Base-by-base conservation (phyloP, 2,329 filamentous ascomycete species). In the Emericellopsis cladophorae region DNA sequence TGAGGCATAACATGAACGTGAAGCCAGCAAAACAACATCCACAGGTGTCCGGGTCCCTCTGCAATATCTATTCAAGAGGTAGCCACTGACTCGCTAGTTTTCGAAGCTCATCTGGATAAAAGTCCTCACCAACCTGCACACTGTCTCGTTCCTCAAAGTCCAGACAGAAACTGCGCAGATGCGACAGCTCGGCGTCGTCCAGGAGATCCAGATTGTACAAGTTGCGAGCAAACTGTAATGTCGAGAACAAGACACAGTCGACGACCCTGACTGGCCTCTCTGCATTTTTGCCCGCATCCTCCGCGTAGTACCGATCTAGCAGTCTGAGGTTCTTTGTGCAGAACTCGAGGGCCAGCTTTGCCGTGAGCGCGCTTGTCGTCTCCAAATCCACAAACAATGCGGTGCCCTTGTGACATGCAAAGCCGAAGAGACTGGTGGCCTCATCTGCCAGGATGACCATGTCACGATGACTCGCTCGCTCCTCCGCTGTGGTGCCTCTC, bases 161-260 rank as follows among this genome's bases (percentile, higher is more conserved):
- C 16, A 14, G 12, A 16, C 7, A 36, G 18, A 36, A 36, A 11
- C 34, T 15, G 12, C 18, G 11, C 14, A 36, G 34, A 12, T 18
- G 10, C 74, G 75, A n/a, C 15, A 39, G 24, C 21, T 39, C 14
- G 7, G 14, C 21, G 10, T 31, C 15, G 7, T 15, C 37, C 7
- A 39, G 26, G 21, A 39, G 26, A 24, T 39, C 37, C 12, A 39
- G 14, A 2, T 24, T 21, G 15, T 39, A 39, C 24, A 39, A 8
- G 9, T 31, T 24, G 4, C 23, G 35, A 12, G 39, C 18, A 40
- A 40, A 41, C 14, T 22, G 15, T 31, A 41, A 22, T 26, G 31
- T 32, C 14, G 39, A 35, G 33, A 23, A 35, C 16, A 41, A n/a
- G 14, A 41, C 39, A 24, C 39, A 41, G 23, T 41, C 21, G 15